Conservation (phyloP, 495 filamentous ascomycete genomes). For the Podospora sp. region DNA sequence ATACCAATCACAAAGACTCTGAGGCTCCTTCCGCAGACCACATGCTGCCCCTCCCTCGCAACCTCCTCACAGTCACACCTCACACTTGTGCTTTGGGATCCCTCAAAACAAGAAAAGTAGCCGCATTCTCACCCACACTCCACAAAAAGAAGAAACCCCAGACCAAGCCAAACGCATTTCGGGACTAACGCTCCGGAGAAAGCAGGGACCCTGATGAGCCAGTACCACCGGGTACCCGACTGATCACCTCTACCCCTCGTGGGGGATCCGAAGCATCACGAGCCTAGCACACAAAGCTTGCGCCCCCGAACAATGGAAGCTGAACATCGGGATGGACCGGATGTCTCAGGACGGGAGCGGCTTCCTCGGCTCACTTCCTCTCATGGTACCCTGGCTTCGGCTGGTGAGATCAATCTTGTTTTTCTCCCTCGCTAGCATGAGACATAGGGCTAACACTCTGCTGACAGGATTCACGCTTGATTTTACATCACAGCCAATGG, state of each 20-base stretch:
- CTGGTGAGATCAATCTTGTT: too few relatives aligned
- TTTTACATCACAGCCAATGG: too few relatives aligned
- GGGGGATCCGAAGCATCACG: background rate
- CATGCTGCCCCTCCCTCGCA: background rate
- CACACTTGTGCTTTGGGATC: background rate
- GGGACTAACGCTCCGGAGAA: background rate
- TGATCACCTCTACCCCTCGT: background rate
- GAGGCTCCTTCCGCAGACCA: background rate
- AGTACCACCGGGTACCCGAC: background rate
- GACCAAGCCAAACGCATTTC: background rate
- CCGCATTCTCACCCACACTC: background rate
- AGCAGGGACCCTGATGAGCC: background rate
- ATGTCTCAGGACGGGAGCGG: background rate
- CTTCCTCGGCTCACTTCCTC: background rate
- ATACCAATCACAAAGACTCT: background rate
- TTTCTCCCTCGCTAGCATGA: too few relatives aligned
- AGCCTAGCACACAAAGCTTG: background rate
- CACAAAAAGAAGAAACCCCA: background rate
- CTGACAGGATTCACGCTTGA: too few relatives aligned
- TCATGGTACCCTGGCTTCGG: too few relatives aligned
- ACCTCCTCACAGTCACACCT: background rate
- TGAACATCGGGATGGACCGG: background rate
- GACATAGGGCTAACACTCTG: too few relatives aligned
- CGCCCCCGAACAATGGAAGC: background rate
- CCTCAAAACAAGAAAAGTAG: background rate